phyloP scores from a whole-genome alignment of 2,329 filamentous ascomycete genomes.

The Fusarium liriodendri region DNA sequence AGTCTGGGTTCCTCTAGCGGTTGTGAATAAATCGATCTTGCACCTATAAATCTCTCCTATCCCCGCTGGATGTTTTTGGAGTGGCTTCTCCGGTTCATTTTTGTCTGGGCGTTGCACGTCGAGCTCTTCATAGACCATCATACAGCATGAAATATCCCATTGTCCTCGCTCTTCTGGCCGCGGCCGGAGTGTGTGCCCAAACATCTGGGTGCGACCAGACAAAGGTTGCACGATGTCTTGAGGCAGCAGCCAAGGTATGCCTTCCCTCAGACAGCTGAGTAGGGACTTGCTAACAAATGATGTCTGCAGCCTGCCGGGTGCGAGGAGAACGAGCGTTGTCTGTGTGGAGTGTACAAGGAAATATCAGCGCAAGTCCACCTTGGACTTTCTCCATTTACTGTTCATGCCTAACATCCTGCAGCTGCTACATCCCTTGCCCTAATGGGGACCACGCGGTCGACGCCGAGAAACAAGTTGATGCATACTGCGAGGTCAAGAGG shows the following conservation, averaged over 20 bases:
- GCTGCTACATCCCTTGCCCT: conserved; percentile 15
- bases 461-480: conserved; percentile 2
- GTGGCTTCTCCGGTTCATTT: neutral
- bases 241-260: conserved; percentile 12
- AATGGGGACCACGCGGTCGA: neutral
- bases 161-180: conserved; percentile 1
- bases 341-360: conserved; percentile 26
- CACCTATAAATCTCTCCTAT: neutral
- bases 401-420: neutral
- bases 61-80: fast-evolving
- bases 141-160: conserved; percentile 8
- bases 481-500: conserved; percentile 8
- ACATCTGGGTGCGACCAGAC: conserved; percentile 1
- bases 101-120: neutral
- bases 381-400: neutral
- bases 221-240: conserved; percentile 7
- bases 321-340: conserved; percentile 3
- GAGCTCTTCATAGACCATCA: neutral
- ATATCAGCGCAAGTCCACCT: conserved; percentile 2
- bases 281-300: neutral
- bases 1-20: neutral
- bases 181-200: conserved; percentile 2
- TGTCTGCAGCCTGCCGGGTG: conserved; percentile 1
- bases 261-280: fast-evolving
- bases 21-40: neutral